Evolutionary conservation across 208 protist species (phyloP).

Genomic region (Trichomonas tenax): DNA sequence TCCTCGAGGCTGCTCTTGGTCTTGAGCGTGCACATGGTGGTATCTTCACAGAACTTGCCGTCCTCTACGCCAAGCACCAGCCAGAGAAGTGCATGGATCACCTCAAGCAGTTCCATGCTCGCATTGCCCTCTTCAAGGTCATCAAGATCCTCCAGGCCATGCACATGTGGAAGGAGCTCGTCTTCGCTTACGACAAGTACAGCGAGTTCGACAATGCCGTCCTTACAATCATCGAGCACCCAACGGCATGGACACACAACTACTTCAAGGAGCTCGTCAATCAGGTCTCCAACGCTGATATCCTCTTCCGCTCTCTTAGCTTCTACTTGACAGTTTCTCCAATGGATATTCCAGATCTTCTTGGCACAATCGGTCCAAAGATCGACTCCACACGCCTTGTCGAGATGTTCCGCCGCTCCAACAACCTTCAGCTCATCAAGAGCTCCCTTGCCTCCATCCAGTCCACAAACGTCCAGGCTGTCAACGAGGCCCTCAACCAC

Average conservation of each 20-base stretch:
- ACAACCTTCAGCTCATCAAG: constrained; percentile 74
- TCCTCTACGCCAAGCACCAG: constrained; percentile 93
- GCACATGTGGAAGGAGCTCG: constrained; percentile 77
- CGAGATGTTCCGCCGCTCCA: constrained; percentile 54
- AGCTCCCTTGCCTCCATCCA: constrained; percentile 76
- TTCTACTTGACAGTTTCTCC: constrained; percentile 82
- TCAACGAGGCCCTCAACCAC: constrained; percentile 94
- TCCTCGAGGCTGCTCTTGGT: constrained; percentile 58
- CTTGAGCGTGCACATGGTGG: constrained; percentile 86
- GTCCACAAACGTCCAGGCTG: constrained; percentile 53
- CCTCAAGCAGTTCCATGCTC: constrained; percentile 81
- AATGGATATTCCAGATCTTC: constrained; percentile 74
- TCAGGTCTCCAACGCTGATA: constrained; percentile 80
- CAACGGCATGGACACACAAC: constrained; percentile 82
- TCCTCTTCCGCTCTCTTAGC: constrained; percentile 79
- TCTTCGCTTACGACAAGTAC: constrained; percentile 84
- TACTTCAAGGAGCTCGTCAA: constrained; percentile 87
- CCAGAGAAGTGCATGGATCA: constrained; percentile 89
- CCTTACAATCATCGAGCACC: constrained; percentile 88
- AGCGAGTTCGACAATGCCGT: constrained; percentile 94
- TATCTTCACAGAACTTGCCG: constrained; percentile 97
- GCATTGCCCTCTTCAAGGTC: constrained; percentile 90
- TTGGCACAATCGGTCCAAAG: constrained; percentile 66
- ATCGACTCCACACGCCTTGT: constrained; percentile 92
- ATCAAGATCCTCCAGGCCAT: constrained; percentile 71